Evolutionary conservation across 352 stramenopile genomes (phyloP).

Genomic region (Phytophthora pistaciae): DNA sequence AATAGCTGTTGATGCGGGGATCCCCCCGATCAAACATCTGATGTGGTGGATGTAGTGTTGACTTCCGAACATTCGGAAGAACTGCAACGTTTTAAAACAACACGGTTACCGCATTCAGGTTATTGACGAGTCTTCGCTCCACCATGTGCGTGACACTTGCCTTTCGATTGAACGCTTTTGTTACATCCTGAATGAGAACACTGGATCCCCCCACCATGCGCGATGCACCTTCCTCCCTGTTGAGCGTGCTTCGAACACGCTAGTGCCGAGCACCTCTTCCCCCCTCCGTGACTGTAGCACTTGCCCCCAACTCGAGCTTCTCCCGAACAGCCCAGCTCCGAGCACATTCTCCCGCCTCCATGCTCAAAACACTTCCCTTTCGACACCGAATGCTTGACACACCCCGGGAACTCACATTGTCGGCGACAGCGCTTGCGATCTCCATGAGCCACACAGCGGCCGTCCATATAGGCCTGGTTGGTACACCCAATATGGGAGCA

Average conservation of each 20-base stretch:
- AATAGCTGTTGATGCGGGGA: no score
- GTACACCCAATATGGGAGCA: constrained; percentile 1
- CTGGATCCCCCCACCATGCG: neutral
- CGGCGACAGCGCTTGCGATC: neutral
- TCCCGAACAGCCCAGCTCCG: neutral
- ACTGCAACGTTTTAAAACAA: no score
- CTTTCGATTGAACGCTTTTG: neutral
- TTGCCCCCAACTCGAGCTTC: constrained; percentile 6
- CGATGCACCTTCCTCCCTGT: neutral
- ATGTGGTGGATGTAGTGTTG: no score
- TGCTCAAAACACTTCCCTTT: constrained; percentile 1
- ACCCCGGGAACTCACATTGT: neutral
- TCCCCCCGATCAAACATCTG: no score
- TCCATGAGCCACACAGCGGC: neutral
- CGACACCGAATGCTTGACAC: neutral
- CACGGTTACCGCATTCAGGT: no score
- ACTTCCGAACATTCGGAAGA: no score
- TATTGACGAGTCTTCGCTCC: neutral
- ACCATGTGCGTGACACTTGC: neutral
- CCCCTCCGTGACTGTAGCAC: constrained; percentile 5
- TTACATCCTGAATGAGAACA: neutral
- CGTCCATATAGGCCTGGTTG: constrained; percentile 5
- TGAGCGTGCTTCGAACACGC: neutral
- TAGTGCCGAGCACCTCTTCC: neutral
- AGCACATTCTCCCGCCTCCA: neutral